A percentile compares a stretch with the other conserved stretches of the same genome.
phyloP scores from a whole-genome alignment of 2,329 filamentous ascomycete genomes.

The Alternaria gansuensis region DNA sequence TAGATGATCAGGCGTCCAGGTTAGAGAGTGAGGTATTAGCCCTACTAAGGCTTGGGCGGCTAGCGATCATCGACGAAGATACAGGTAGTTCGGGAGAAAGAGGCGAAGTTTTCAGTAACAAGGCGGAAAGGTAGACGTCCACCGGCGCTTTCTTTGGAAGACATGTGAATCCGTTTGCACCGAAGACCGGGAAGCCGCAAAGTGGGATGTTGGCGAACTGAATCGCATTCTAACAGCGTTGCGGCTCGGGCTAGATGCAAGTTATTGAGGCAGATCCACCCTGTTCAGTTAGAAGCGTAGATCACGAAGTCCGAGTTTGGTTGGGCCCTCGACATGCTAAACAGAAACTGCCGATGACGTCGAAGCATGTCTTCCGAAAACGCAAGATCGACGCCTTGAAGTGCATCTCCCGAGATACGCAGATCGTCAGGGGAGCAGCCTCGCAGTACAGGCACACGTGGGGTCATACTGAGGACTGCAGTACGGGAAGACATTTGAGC shows the following conservation, averaged over 20 bases:
- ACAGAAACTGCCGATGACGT: constrained; percentile 1
- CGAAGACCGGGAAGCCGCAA: not conserved
- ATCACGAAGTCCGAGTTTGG: not conserved
- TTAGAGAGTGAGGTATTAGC: not conserved
- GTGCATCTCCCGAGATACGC: not conserved
- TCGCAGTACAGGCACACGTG: not conserved
- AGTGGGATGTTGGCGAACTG: constrained; percentile 3
- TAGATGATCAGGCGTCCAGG: constrained; percentile 3
- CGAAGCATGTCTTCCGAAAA: constrained; percentile 1
- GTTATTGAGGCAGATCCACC: not conserved
- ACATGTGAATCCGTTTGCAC: not conserved
- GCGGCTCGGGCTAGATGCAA: not conserved
- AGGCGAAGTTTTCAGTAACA: not conserved
- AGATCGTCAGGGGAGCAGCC: constrained; percentile 20
- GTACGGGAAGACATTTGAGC: not conserved
- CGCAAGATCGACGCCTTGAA: constrained; percentile 15
- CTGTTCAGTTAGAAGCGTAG: constrained; percentile 1
- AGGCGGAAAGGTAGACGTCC: not conserved
- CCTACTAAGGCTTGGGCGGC: not conserved
- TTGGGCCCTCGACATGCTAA: not conserved
- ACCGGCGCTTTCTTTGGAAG: not conserved
- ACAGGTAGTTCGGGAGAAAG: not conserved
- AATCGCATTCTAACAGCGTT: not conserved
- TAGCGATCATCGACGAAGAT: not conserved
- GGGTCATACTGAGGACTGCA: not conserved